phyloP scores from a whole-genome alignment of 768 basidiomycete species.

The Psilocybe cubensis region DNA sequence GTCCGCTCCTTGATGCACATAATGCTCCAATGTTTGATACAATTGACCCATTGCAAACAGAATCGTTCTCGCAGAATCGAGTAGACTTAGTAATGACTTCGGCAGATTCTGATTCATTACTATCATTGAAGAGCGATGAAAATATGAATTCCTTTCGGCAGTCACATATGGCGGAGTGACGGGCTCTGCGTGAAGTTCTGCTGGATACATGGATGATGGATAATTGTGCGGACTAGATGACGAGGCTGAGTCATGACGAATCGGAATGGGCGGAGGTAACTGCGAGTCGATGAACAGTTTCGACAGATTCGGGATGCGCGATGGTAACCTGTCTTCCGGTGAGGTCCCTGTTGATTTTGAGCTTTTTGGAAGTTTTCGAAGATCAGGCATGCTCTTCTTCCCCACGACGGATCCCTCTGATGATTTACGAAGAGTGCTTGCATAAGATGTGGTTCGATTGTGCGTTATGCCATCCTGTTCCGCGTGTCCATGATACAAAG shows the following conservation, averaged over 20 bases:
- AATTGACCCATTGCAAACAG: constrained; percentile 92
- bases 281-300: constrained; percentile 9
- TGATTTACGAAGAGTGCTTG: constrained; percentile 33
- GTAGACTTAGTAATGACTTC: constrained; percentile 63
- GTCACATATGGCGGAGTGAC: constrained; percentile 64
- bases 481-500: constrained; percentile 1
- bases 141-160: constrained; percentile 89
- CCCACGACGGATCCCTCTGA: constrained; percentile 32
- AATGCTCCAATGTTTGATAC: constrained; percentile 87
- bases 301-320: not conserved
- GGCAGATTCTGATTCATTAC: constrained; percentile 75
- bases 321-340: constrained; percentile 12
- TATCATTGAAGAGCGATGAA: constrained; percentile 85
- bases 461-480: constrained; percentile 48
- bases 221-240: constrained; percentile 31
- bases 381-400: constrained; percentile 89
- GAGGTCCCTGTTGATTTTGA: constrained; percentile 9
- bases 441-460: constrained; percentile 47
- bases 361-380: constrained; percentile 41
- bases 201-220: constrained; percentile 25
- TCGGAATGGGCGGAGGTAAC: constrained; percentile 2
- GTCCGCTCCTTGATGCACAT: constrained; percentile 80
- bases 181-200: constrained; percentile 37
- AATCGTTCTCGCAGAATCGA: constrained; percentile 91
- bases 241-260: constrained; percentile 44